A percentile compares a stretch with the other conserved stretches of the same genome.
These are phyloP conservation scores for Suillus lakei DNA, from an alignment of 768 basidiomycete species.

Conservation along the genomic window DNA sequence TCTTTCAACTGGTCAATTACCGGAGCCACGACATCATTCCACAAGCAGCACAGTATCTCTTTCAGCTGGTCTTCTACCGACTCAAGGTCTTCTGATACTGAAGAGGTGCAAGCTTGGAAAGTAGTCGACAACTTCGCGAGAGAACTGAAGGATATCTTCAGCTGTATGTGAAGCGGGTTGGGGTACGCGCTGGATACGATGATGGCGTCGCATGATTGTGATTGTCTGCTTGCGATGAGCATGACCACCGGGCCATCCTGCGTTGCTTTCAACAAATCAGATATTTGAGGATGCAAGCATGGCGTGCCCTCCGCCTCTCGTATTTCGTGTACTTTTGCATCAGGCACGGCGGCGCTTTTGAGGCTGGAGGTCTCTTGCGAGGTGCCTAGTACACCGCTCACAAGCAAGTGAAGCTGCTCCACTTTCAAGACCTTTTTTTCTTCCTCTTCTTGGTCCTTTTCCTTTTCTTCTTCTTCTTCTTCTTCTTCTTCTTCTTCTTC, in stretches of 20 bases:
- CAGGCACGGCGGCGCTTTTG: background rate
- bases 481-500: background rate
- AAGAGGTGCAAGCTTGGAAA: slow-evolving; percentile 1
- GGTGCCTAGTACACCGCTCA: background rate
- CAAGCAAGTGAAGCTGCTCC: background rate
- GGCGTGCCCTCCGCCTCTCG: background rate
- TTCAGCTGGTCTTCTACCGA: background rate
- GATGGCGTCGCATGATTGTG: background rate
- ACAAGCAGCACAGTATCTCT: slow-evolving; percentile 4
- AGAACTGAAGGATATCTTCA: background rate
- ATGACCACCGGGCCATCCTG: background rate
- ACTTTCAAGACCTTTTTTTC: background rate
- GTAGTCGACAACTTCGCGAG: background rate
- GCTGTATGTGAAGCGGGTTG: background rate
- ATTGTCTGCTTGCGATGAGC: background rate
- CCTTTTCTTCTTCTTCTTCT: background rate
- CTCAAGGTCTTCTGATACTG: background rate
- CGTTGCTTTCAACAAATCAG: background rate
- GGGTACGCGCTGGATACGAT: background rate
- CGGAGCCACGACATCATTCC: slow-evolving; percentile 8
- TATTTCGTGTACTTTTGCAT: background rate
- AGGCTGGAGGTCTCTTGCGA: background rate
- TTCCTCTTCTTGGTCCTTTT: background rate
- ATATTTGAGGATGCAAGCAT: background rate
- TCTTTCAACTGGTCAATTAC: slow-evolving; percentile 7